Evolutionary conservation across 345 rosid genomes (phyloP), one percentile per base, ranked within the genome.

Genomic region (Brassica cretica): DNA sequence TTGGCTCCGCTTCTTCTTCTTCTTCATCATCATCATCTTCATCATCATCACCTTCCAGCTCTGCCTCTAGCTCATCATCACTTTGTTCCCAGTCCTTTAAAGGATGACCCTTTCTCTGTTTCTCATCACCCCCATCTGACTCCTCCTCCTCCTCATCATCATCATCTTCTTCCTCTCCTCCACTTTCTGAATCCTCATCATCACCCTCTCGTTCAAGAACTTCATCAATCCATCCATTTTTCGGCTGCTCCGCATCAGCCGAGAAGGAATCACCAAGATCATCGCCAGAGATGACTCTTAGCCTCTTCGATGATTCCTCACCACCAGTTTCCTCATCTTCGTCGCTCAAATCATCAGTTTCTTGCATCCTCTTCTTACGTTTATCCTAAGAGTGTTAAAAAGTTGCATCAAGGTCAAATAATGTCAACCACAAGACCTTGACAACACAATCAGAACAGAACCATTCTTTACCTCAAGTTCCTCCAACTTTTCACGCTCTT

Each of bases 211-310:
- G 86, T 80, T 76, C 93, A 86, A 91, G 93, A 84, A 89, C 84
- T 84, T 92, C 91, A 87, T 91, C 93, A 81, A 91, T 83, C 98
- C 98, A 93, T 15, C 97, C 97, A 70, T 82, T 90, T 84, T 59
- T 85, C 25, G 81, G 80, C 56, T 80, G 72, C 68, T 93, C 87
- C 56, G 87, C 93, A 56, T 86, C 91, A 68, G 85, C 70, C 15
- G 92, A 78, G 72, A 95, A 95, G 21, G 94, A 91, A 84, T 91
- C 98, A 72, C 97, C 97, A 72, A 90, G 97, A 85, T 91, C 97
- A 82, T 93, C 98, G 6, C 97, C 97, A 58, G 96, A 93, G 72
- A 84, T 61, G 19, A 88, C 66, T 66, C 80, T 85, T 59, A 60
- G 76, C 84, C 70, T 82, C 82, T 80, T 82, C 66, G 66, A 25